These are phyloP conservation scores for Pleurozium schreberi DNA, from an alignment of 225 moss, liverwort and hornwort genomes.

Conservation along the genomic window DNA sequence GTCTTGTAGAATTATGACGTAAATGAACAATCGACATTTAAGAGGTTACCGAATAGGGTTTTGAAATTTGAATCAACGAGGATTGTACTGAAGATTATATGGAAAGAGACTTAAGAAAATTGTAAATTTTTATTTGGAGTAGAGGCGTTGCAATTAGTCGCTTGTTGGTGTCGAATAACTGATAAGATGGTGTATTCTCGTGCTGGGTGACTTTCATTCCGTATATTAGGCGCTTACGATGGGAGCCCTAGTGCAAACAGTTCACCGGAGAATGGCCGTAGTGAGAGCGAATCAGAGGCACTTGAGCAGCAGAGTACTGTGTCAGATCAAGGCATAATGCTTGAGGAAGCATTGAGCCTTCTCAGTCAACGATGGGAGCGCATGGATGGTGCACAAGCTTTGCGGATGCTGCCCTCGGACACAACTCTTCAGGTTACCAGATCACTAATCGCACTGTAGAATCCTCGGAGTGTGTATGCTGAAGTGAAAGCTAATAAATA, in stretches of 20 bases:
- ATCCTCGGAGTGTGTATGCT: neutral
- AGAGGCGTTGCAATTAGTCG: neutral
- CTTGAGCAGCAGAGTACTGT: constrained; percentile 41
- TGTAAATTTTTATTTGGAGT: neutral
- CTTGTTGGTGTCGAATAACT: neutral
- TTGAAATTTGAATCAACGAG: neutral
- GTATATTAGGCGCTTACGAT: constrained; percentile 34
- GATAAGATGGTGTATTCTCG: neutral
- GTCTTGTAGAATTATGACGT: neutral
- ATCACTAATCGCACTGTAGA: neutral
- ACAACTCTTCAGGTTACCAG: constrained; percentile 61
- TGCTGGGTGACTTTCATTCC: neutral
- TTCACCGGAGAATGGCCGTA: constrained; percentile 56
- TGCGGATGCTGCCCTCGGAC: constrained; percentile 84
- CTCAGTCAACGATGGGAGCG: constrained; percentile 82
- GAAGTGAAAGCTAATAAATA: neutral
- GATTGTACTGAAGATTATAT: neutral
- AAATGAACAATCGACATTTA: neutral
- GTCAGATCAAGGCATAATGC: constrained; percentile 50
- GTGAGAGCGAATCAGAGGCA: constrained; percentile 67
- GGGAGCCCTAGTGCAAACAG: constrained; percentile 44
- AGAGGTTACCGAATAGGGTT: neutral
- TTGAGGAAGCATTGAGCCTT: constrained; percentile 79
- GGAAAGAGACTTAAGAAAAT: neutral
- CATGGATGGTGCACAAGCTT: constrained; percentile 79